Base-by-base conservation (phyloP, 1,139 yeast species). In the Blastobotrys proliferans region DNA sequence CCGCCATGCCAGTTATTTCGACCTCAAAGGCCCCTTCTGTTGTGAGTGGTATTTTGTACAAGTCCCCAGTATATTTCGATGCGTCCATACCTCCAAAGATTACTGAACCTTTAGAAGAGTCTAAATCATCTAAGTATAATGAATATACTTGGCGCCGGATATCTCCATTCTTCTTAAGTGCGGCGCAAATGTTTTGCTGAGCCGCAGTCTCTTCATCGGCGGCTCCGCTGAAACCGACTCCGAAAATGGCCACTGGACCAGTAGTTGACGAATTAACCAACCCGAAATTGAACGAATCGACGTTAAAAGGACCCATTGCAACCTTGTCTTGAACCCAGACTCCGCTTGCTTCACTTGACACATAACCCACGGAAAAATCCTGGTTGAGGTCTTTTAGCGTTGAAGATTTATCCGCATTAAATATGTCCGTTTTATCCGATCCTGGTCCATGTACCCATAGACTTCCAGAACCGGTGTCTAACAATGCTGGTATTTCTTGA, bases 401-500 rank as follows among this genome's bases (percentile, higher is more conserved):
- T n/a, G 6, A 9, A n/a, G 30, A 21, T 24, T 38, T 22, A 3
- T 18, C 29, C 2, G 41, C 26, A 18, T 30, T 14, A 26, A 31
- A 38, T 13, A 21, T 28, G 9, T 13, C n/a, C n/a, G n/a, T n/a
- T n/a, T n/a, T n/a, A 11, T 18, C 9, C 8, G 24, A 20, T 58
- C 62, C 6, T 42, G 47, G 16, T 54, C 46, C 30, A n/a, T 35
- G 30, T 18, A 79, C 72, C 84, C 85, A 80, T 48, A 79, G 63
- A 57, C 79, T 85, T 1, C 83, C 71, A 3, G 83, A 78, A 0
- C 86, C 86, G 4, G 85, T 78, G 55, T 81, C 87, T 33, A 81
- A 58, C 34, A 77, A 63, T 3, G 81, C 78, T 4, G 67, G 66
- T 19, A 81, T 71, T 9, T 67, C 58, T 51, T 76, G 78, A 0